These are phyloP conservation scores for Penicillium janthinellum DNA, from an alignment of 2,329 filamentous ascomycete genomes.

Conservation along the genomic window DNA sequence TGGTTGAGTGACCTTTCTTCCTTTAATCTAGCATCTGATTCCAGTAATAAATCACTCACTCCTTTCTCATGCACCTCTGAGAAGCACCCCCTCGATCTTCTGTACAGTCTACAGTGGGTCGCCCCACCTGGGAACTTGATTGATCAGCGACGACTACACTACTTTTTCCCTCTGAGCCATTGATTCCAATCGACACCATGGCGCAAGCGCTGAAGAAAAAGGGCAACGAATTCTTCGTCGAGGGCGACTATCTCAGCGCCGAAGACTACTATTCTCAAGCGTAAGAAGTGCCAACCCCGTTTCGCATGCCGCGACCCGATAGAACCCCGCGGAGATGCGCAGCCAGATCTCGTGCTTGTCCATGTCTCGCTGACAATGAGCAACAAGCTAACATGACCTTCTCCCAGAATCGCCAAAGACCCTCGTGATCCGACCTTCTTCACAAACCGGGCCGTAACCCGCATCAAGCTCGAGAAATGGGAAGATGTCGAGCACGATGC, in stretches of 20 bases:
- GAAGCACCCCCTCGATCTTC: slow-evolving; percentile 3
- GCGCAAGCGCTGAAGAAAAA: slow-evolving; percentile 46
- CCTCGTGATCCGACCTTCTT: slow-evolving; percentile 76
- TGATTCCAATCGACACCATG: slow-evolving; percentile 25
- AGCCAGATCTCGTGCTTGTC: neutral
- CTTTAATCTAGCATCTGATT: neutral
- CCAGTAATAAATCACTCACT: neutral
- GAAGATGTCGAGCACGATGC: slow-evolving; percentile 77
- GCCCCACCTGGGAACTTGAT: slow-evolving; percentile 24
- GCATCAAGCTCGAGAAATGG: slow-evolving; percentile 73
- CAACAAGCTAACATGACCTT: neutral
- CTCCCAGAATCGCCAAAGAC: slow-evolving; percentile 74
- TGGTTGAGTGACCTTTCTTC: neutral
- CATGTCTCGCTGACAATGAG: neutral
- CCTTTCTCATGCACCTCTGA: slow-evolving; percentile 6
- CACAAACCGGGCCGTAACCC: slow-evolving; percentile 84
- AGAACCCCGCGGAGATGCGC: neutral
- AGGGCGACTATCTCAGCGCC: slow-evolving; percentile 47
- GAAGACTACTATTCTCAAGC: slow-evolving; percentile 52
- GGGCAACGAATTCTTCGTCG: slow-evolving; percentile 50
- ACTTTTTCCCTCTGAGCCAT: neutral
- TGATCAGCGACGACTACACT: slow-evolving; percentile 20
- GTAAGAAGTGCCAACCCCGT: slow-evolving; percentile 29
- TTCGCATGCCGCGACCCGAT: neutral
- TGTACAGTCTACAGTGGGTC: slow-evolving; percentile 15